These are phyloP conservation scores for Stagonosporopsis vannaccii DNA, from an alignment of 2,329 filamentous ascomycete genomes.

Conservation along the genomic window DNA sequence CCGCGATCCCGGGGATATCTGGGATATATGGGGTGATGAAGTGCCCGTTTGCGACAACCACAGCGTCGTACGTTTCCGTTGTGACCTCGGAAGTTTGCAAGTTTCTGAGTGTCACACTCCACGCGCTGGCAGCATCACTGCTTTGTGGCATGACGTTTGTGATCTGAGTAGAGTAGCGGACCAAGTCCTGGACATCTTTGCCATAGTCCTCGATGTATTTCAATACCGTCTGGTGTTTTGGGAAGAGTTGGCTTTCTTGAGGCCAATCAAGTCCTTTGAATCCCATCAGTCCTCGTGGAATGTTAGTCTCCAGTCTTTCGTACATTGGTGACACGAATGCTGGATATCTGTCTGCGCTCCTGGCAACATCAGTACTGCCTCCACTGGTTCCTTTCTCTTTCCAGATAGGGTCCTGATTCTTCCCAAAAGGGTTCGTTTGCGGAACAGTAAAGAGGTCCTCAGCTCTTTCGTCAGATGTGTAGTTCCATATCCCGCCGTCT, in stretches of 20 bases:
- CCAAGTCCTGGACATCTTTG: conserved; percentile 68
- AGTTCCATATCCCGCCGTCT: conserved; percentile 88
- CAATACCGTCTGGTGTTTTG: conserved; percentile 73
- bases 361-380: background rate
- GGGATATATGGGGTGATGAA: conserved; percentile 58
- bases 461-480: conserved; percentile 63
- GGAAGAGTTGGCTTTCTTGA: conserved; percentile 73
- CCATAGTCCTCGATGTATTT: conserved; percentile 78
- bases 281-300: conserved; percentile 80
- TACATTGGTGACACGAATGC: conserved; percentile 86
- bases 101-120: conserved; percentile 67
- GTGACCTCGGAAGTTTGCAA: conserved; percentile 54
- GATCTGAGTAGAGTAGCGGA: conserved; percentile 76
- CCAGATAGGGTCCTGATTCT: background rate
- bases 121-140: conserved; percentile 47
- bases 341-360: conserved; percentile 50
- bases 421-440: conserved; percentile 67
- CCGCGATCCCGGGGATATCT: conserved; percentile 49
- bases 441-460: conserved; percentile 64
- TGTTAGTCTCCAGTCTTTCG: conserved; percentile 83
- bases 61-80: conserved; percentile 61
- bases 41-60: conserved; percentile 58
- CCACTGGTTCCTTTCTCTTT: conserved; percentile 57
- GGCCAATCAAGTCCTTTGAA: conserved; percentile 76
- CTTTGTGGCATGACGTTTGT: conserved; percentile 59